A percentile compares a stretch with the other conserved stretches of the same genome.
These are phyloP conservation scores for Wickerhamiella vanderwaltii DNA, from an alignment of 805 yeast genomes.

Conservation along the genomic window DNA sequence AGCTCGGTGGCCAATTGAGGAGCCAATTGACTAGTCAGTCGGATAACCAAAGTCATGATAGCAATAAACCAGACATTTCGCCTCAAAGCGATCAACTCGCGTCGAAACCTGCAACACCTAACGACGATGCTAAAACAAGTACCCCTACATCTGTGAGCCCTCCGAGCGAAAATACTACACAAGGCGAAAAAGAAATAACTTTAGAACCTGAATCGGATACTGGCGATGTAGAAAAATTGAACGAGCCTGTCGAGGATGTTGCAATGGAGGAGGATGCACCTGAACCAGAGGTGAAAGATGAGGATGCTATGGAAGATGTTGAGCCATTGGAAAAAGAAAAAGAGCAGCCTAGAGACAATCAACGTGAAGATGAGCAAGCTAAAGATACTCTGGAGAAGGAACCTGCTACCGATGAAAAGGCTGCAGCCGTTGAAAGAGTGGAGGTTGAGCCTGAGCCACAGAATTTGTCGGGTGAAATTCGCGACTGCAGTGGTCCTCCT, in stretches of 20 bases:
- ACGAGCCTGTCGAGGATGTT: neutral
- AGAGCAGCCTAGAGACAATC: neutral
- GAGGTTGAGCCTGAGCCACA: constrained; percentile 7
- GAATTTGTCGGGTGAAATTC: constrained; percentile 29
- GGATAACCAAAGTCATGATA: too few relatives aligned
- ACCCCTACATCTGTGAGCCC: too few relatives aligned
- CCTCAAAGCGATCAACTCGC: too few relatives aligned
- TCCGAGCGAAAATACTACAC: too few relatives aligned
- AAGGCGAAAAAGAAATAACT: too few relatives aligned
- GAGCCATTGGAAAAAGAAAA: constrained; percentile 13
- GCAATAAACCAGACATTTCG: too few relatives aligned
- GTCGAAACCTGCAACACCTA: too few relatives aligned
- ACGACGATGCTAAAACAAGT: too few relatives aligned
- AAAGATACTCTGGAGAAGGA: neutral
- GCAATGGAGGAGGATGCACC: too few relatives aligned
- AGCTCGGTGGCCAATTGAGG: constrained; percentile 19
- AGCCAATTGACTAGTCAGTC: constrained; percentile 20
- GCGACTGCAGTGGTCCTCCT: constrained; percentile 40
- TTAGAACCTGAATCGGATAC: too few relatives aligned
- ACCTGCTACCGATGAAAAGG: neutral
- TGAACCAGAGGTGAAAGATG: constrained; percentile 7
- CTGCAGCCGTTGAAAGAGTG: neutral
- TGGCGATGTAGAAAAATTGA: too few relatives aligned
- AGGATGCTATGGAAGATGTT: constrained; percentile 8
- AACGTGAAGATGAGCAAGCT: neutral